phyloP scores from a whole-genome alignment of 2,329 filamentous ascomycete species.

The Orbilia javanica region DNA sequence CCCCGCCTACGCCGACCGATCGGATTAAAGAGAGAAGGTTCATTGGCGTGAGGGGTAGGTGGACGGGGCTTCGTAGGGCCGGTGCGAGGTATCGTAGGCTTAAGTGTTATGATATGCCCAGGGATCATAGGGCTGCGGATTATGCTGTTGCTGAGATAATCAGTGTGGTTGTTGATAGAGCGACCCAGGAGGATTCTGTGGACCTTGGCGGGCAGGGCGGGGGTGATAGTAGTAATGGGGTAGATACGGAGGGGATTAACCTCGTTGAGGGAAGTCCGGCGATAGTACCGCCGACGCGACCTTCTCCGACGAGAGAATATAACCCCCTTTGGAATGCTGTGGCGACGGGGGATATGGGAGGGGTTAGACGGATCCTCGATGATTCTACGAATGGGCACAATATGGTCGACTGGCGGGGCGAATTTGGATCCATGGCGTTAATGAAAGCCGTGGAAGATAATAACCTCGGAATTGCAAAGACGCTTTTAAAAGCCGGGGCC shows the following conservation, averaged over 20 bases:
- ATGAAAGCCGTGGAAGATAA: not conserved
- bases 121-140: not conserved
- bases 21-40: not conserved
- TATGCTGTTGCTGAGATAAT: not conserved
- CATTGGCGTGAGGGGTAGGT: not conserved
- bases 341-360: not conserved
- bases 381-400: not conserved
- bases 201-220: no score
- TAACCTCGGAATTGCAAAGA: not conserved
- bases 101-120: not conserved
- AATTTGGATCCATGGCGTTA: not conserved
- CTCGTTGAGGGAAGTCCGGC: no score
- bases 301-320: not conserved
- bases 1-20: not conserved
- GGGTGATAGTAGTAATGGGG: no score
- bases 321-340: not conserved
- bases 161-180: not conserved
- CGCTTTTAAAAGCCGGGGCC: not conserved
- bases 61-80: not conserved
- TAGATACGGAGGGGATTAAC: no score
- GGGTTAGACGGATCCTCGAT: not conserved
- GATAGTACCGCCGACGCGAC: not conserved
- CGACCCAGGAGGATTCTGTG: no score
- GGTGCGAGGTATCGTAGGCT: not conserved
- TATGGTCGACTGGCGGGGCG: not conserved